These are phyloP conservation scores for Pichia phayaonensis DNA, from an alignment of 805 yeast species.

Conservation along the genomic window DNA sequence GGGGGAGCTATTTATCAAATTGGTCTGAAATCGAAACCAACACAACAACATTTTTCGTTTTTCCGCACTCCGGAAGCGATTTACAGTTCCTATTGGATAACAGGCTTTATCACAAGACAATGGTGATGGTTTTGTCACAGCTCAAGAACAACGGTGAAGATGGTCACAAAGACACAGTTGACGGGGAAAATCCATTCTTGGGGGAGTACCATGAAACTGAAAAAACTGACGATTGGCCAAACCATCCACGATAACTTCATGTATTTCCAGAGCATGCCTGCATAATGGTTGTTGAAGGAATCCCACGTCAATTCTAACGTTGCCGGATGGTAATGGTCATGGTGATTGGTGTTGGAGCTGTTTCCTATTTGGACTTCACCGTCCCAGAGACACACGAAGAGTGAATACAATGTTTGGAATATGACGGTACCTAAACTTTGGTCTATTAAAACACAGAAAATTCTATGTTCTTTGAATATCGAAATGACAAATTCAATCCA, in stretches of 20 bases:
- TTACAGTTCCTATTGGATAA: conserved; percentile 3
- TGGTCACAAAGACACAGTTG: conserved; percentile 47
- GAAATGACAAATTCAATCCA: conserved; percentile 46
- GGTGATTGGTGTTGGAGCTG: neutral
- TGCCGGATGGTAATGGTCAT: neutral
- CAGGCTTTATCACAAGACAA: neutral
- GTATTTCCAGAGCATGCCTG: conserved; percentile 36
- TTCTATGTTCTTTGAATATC: conserved; percentile 27
- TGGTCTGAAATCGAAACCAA: neutral
- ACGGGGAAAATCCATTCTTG: conserved; percentile 47
- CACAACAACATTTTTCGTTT: neutral
- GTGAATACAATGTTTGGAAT: conserved; percentile 45
- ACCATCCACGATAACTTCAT: conserved; percentile 45
- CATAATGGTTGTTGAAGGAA: neutral
- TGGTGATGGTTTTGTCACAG: neutral
- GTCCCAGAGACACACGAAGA: conserved; percentile 51
- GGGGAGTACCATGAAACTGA: conserved; percentile 43
- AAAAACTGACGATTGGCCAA: conserved; percentile 53
- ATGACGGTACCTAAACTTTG: conserved; percentile 47
- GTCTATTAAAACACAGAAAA: conserved; percentile 40
- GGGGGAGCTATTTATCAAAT: no score
- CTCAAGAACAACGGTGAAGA: conserved; percentile 43
- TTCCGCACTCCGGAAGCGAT: neutral
- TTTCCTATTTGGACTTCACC: conserved; percentile 23
- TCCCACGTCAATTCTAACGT: conserved; percentile 5